Evolutionary conservation across 176 grass and related monocot species (phyloP).

Genomic region (Zea luxurians): DNA sequence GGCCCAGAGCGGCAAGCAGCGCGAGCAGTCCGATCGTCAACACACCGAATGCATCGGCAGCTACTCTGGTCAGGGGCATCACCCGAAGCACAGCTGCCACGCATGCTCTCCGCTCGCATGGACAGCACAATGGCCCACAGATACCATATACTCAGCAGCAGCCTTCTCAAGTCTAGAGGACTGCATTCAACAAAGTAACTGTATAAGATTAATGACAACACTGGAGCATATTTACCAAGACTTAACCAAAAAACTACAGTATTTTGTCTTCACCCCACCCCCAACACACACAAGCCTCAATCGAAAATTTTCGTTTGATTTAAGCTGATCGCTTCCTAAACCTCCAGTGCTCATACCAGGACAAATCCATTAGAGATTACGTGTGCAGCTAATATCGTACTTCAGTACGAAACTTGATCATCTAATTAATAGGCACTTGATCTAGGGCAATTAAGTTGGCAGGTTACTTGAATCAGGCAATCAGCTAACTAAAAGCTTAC

Average conservation of each 20-base stretch:
- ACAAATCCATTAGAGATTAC: constrained; percentile 5
- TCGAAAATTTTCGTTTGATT: constrained; percentile 6
- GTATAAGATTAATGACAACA: constrained; percentile 22
- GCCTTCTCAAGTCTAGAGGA: constrained; percentile 30
- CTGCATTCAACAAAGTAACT: constrained; percentile 37
- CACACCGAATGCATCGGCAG: constrained; percentile 89
- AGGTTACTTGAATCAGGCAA: constrained; percentile 26
- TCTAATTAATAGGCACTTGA: no score
- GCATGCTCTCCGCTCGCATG: constrained; percentile 92
- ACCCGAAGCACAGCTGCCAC: constrained; percentile 67
- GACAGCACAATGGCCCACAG: constrained; percentile 61
- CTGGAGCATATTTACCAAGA: neutral
- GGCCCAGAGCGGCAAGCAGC: constrained; percentile 59
- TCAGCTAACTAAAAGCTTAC: constrained; percentile 20
- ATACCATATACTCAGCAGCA: constrained; percentile 43
- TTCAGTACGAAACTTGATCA: neutral
- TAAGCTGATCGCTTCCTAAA: constrained; percentile 24
- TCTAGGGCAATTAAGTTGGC: constrained; percentile 24
- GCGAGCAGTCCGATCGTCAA: constrained; percentile 68
- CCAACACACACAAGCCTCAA: neutral
- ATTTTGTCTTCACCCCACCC: neutral
- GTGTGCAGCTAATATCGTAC: neutral
- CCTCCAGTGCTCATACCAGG: constrained; percentile 3
- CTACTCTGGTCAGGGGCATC: constrained; percentile 90
- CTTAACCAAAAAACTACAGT: neutral